Conservation (phyloP, 1,139 yeast species). For the Blastobotrys ciferrii region DNA sequence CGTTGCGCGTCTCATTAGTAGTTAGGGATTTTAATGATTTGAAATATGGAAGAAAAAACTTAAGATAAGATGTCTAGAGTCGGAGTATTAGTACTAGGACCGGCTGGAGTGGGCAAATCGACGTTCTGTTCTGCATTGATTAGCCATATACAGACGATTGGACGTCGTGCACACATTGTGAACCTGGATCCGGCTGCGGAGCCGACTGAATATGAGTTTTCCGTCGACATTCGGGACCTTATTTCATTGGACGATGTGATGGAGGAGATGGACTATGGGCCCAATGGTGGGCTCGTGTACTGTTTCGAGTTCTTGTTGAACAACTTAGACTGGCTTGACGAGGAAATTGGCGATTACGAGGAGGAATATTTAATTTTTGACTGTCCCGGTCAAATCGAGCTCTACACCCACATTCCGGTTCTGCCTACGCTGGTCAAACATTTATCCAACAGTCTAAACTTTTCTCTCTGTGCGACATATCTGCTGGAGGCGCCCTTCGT, state of each 20-base stretch:
- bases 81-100: slow-evolving; percentile 93
- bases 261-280: slow-evolving; percentile 93
- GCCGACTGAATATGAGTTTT: slow-evolving; percentile 84
- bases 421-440: slow-evolving; percentile 86
- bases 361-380: slow-evolving; percentile 94
- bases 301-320: slow-evolving; percentile 85
- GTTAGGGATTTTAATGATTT: not conserved
- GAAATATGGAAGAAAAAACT: not conserved
- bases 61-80: slow-evolving; percentile 83
- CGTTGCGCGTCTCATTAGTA: slow-evolving; percentile 4
- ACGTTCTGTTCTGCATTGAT: slow-evolving; percentile 89
- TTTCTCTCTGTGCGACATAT: slow-evolving; percentile 89
- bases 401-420: slow-evolving; percentile 92
- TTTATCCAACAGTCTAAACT: slow-evolving; percentile 71
- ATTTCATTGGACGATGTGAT: slow-evolving; percentile 93
- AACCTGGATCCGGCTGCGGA: slow-evolving; percentile 98
- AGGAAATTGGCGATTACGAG: slow-evolving; percentile 87
- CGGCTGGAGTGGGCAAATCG: slow-evolving; percentile 92
- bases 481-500: slow-evolving; percentile 92
- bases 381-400: slow-evolving; percentile 97
- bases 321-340: slow-evolving; percentile 94
- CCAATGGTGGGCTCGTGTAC: slow-evolving; percentile 90
- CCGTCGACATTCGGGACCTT: slow-evolving; percentile 87
- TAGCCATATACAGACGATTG: slow-evolving; percentile 82
- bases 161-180: slow-evolving; percentile 91